Conservation (phyloP, 2,329 filamentous ascomycete genomes). For the Massarina eburnea region DNA sequence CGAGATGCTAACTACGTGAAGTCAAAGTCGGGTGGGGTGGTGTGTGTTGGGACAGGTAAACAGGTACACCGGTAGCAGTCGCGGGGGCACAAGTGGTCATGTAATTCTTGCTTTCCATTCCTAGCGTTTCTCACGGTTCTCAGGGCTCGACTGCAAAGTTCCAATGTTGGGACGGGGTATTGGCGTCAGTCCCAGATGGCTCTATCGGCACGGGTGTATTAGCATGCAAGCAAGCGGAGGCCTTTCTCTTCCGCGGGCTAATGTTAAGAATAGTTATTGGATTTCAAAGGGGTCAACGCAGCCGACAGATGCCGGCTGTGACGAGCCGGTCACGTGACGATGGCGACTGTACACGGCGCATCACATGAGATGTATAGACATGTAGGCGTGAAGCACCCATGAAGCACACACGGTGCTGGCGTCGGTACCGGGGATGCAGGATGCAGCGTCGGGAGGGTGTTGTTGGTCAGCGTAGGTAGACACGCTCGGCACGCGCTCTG, state of each 20-base stretch:
- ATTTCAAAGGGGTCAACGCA: too few species aligned
- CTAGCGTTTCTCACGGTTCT: constrained; percentile 28
- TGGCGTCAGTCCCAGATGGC: constrained; percentile 24
- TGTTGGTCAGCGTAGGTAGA: too few species aligned
- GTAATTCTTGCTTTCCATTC: constrained; percentile 26
- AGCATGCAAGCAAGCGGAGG: constrained; percentile 21
- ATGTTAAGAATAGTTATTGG: constrained; percentile 17
- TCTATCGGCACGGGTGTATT: constrained; percentile 16
- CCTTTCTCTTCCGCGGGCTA: constrained; percentile 10
- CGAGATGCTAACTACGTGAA: constrained; percentile 11
- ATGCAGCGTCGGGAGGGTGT: too few species aligned
- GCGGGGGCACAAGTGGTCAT: constrained; percentile 4
- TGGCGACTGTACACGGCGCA: too few species aligned
- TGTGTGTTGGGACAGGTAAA: not conserved
- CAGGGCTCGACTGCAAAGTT: constrained; percentile 4
- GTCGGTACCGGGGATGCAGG: too few species aligned
- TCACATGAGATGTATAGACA: too few species aligned
- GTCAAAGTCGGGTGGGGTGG: not conserved
- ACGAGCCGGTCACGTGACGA: too few species aligned
- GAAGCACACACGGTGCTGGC: too few species aligned
- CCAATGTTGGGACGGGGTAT: constrained; percentile 16
- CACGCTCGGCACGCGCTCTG: too few species aligned
- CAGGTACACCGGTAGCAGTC: constrained; percentile 7
- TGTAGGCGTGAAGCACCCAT: too few species aligned
- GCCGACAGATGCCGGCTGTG: too few species aligned